phyloP scores from a whole-genome alignment of 2,329 filamentous ascomycete genomes.

The Nemania sp. region DNA sequence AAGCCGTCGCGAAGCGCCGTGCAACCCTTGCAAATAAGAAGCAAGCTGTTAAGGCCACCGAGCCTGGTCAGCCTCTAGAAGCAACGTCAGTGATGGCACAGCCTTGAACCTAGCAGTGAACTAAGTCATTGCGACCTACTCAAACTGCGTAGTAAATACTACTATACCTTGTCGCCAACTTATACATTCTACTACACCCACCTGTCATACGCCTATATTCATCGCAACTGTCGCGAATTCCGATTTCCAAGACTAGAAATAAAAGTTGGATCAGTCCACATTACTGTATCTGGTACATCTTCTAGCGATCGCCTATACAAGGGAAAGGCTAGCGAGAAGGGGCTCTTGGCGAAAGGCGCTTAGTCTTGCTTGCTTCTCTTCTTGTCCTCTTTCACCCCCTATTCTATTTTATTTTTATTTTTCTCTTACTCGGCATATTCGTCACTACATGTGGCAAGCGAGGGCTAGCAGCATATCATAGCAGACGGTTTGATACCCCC shows the following conservation, averaged over 20 bases:
- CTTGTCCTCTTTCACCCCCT: not conserved
- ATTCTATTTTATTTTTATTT: not conserved
- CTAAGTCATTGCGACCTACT: not conserved
- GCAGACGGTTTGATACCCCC: conserved; percentile 34
- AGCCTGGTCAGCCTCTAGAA: conserved; percentile 35
- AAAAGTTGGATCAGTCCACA: conserved; percentile 27
- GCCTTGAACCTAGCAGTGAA: conserved; percentile 11
- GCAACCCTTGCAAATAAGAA: conserved; percentile 71
- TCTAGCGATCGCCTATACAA: not conserved
- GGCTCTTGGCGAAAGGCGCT: conserved; percentile 1
- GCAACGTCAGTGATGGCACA: conserved; percentile 20
- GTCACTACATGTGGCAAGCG: conserved; percentile 28
- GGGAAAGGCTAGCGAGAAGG: conserved; percentile 3
- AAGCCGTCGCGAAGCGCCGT: conserved; percentile 70
- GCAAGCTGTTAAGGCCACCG: conserved; percentile 54
- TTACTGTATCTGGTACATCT: conserved; percentile 16
- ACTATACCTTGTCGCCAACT: not conserved
- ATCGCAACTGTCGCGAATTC: not conserved
- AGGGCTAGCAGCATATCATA: conserved; percentile 29
- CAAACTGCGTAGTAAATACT: conserved; percentile 12
- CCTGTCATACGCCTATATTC: not conserved
- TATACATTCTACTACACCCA: conserved; percentile 9
- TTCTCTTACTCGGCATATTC: conserved; percentile 2
- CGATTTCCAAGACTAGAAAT: conserved; percentile 14
- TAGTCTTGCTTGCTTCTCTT: not conserved